Base-by-base conservation (phyloP, 805 yeast genomes). In the Metschnikowia anglica region DNA sequence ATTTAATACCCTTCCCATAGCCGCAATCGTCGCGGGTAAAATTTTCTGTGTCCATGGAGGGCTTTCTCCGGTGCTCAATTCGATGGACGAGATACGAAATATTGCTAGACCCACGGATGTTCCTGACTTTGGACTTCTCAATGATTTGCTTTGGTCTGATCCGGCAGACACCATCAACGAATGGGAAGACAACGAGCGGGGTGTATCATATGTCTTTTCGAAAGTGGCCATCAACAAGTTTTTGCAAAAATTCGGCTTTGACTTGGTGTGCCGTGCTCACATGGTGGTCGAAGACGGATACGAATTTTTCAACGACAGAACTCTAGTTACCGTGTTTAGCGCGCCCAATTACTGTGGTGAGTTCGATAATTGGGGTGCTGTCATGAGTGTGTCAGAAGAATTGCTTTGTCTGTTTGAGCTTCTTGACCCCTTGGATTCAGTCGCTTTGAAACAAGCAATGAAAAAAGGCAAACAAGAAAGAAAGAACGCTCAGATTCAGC, bases 291-390 rank as follows among this genome's bases (percentile, higher is more conserved):
- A 83, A 55, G 89, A 83, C 55, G 89, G 89, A 6, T 83, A 83
- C 60, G 89, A 83, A 61, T 83, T 83, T 54, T 83, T 83, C 68
- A 82, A 83, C 53, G 87, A 83, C 58, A 66, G 85, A 25, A 77
- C 83, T 8, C 67, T 83, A 50, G 88, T 83, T 18, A 83, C 89
- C 0, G 88, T 83, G 17, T 83, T 83, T 57, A 74, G 81, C 39
- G 89, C 89, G 2, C 89, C 88, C 9, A 83, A 83, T 60, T 83
- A 83, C 60, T 83, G 88, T 56, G 88, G 89, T n/a, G 89, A 83
- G 62, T 83, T 83, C 57, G 88, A 89, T 61, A 88, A 88, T 57
- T 88, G 96, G 96, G 97, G 96, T 18, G 99, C 99, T 2, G 97
- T 91, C 4, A 91, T 91, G 98, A 83, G 95, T 54, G 98, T 91